Conservation (phyloP, 805 yeast species). For the Myxozyma geophila region DNA sequence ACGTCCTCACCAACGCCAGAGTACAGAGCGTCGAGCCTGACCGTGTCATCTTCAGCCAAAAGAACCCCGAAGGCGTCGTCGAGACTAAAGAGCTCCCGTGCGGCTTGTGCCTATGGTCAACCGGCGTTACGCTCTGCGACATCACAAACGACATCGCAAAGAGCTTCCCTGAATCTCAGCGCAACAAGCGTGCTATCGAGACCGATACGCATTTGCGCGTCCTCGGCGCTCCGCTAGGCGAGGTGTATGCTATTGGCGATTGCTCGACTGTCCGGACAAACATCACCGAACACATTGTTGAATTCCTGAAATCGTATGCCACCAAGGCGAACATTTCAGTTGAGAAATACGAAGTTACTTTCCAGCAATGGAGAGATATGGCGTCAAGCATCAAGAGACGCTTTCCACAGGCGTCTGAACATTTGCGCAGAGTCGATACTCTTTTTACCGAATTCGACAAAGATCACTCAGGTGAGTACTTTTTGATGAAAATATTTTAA, state of each 20-base stretch:
- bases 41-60: conserved; percentile 62
- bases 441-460: conserved; percentile 59
- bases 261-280: conserved; percentile 69
- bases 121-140: conserved; percentile 72
- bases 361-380: conserved; percentile 55
- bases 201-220: conserved; percentile 75
- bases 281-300: conserved; percentile 59
- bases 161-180: conserved; percentile 54
- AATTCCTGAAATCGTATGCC: conserved; percentile 48
- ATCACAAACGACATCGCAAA: conserved; percentile 60
- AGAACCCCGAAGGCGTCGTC: conserved; percentile 50
- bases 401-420: conserved; percentile 64
- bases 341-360: conserved; percentile 37
- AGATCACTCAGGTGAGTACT: conserved; percentile 48
- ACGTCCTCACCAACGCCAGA: conserved; percentile 65
- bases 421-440: conserved; percentile 56
- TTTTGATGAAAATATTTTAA: no score
- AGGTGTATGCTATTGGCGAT: conserved; percentile 74
- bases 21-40: conserved; percentile 62
- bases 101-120: conserved; percentile 76
- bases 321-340: conserved; percentile 24
- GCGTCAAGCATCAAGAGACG: conserved; percentile 54
- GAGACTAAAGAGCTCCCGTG: conserved; percentile 57
- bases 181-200: conserved; percentile 71
- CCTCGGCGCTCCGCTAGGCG: conserved; percentile 68